These are phyloP conservation scores for Ophidiomyces ophidiicola DNA, from an alignment of 2,329 filamentous ascomycete genomes.

Conservation along the genomic window DNA sequence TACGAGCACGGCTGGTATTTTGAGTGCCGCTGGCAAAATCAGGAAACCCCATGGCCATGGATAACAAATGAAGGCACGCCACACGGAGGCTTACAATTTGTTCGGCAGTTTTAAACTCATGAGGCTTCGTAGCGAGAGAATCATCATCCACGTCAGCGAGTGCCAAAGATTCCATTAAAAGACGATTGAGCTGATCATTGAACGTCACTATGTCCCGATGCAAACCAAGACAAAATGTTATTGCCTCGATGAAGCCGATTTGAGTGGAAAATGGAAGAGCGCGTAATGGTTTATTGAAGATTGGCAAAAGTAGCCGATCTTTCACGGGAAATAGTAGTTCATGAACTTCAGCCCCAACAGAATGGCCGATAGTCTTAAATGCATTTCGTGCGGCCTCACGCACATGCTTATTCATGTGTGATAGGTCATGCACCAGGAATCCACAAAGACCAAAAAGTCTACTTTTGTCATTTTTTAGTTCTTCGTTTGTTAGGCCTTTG, in stretches of 20 bases:
- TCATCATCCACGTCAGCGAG: constrained; percentile 92
- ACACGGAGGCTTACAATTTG: constrained; percentile 84
- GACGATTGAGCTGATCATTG: constrained; percentile 77
- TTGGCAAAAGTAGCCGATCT: constrained; percentile 75
- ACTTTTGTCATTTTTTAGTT: constrained; percentile 54
- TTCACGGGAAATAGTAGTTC: constrained; percentile 84
- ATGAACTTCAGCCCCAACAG: constrained; percentile 65
- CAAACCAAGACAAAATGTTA: constrained; percentile 85
- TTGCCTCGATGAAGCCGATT: constrained; percentile 95
- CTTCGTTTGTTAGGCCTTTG: constrained; percentile 66
- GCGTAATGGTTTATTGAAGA: constrained; percentile 87
- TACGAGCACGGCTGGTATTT: constrained; percentile 51
- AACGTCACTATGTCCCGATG: constrained; percentile 83
- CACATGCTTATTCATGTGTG: constrained; percentile 92
- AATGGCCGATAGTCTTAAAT: constrained; percentile 67
- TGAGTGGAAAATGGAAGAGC: constrained; percentile 89
- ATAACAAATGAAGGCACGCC: constrained; percentile 83
- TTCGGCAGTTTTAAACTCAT: constrained; percentile 90
- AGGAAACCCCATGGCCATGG: constrained; percentile 83
- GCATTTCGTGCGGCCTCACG: constrained; percentile 74
- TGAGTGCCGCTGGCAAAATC: constrained; percentile 71
- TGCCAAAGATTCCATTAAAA: constrained; percentile 87
- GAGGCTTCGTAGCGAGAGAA: constrained; percentile 77
- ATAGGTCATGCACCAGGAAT: constrained; percentile 74
- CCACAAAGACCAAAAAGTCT: constrained; percentile 66